Conservation (phyloP, 2,329 filamentous ascomycete species). For the Colletotrichum eremochloae region DNA sequence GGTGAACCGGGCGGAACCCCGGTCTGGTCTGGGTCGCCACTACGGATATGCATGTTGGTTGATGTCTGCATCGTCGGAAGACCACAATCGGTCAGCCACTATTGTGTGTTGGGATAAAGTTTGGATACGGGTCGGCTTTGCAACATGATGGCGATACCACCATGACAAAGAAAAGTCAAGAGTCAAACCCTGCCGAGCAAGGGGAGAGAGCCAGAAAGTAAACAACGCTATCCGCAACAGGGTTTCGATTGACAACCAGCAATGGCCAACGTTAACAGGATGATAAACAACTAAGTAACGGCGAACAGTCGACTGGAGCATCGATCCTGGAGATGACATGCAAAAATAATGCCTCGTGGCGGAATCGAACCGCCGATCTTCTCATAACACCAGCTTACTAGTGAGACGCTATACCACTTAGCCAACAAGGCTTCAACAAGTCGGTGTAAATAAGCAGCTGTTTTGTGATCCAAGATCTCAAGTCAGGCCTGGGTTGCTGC, state of each 20-base stretch:
- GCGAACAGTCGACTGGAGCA: too few relatives aligned
- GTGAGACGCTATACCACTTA: slow-evolving; percentile 31
- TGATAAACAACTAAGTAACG: not conserved
- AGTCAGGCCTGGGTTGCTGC: not conserved
- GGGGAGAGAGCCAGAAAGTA: not conserved
- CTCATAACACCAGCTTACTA: slow-evolving; percentile 20
- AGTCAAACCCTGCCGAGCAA: not conserved
- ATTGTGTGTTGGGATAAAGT: too few relatives aligned
- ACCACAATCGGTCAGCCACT: not conserved
- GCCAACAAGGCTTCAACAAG: slow-evolving; percentile 33
- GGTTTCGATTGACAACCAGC: not conserved
- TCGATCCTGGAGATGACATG: not conserved
- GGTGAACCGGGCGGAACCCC: not conserved
- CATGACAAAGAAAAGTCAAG: not conserved
- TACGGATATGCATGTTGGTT: too few relatives aligned
- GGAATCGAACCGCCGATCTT: slow-evolving; percentile 30
- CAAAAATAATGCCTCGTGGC: slow-evolving; percentile 15
- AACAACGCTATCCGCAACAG: not conserved
- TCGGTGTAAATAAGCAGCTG: rapidly evolving
- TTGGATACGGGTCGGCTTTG: not conserved
- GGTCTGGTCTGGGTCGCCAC: too few relatives aligned
- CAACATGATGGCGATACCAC: not conserved
- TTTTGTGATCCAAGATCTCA: not conserved
- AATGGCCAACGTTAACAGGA: not conserved
- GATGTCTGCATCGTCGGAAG: too few relatives aligned